phyloP scores from a whole-genome alignment of 345 rosid genomes.

The Viola odorata region DNA sequence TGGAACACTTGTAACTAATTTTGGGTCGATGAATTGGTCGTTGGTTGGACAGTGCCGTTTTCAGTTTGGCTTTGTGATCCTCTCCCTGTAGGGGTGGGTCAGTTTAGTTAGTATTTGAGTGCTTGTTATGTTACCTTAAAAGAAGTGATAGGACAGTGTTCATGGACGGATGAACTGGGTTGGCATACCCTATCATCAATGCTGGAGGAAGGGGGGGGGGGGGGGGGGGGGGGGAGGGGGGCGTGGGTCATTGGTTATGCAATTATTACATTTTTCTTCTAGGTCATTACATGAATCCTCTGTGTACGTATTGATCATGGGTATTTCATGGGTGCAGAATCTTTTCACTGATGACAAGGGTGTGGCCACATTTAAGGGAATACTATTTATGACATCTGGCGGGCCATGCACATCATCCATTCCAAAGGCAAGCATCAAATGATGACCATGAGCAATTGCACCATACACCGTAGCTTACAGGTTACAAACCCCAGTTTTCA shows the following conservation, averaged over 20 bases:
- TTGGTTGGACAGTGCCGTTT: slow-evolving; percentile 5
- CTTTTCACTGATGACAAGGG: slow-evolving; percentile 87
- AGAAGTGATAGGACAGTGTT: not conserved
- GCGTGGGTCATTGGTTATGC: slow-evolving; percentile 1
- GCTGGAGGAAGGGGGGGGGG: too few relatives aligned
- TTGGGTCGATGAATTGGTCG: not conserved
- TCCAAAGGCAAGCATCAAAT: slow-evolving; percentile 73
- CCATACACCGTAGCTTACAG: not conserved
- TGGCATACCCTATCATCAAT: not conserved
- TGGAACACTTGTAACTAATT: not conserved
- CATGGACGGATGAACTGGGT: slow-evolving; percentile 3
- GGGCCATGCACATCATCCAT: slow-evolving; percentile 79
- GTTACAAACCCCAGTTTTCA: not conserved
- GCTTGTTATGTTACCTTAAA: slow-evolving; percentile 3
- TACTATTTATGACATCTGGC: slow-evolving; percentile 86
- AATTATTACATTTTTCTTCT: slow-evolving; percentile 2
- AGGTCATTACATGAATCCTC: slow-evolving; percentile 4
- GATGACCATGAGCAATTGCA: slow-evolving; percentile 13
- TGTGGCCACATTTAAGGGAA: slow-evolving; percentile 85
- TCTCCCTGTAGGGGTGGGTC: not conserved
- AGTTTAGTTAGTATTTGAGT: not conserved
- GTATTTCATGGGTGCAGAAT: slow-evolving; percentile 46
- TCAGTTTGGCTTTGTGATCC: not conserved
- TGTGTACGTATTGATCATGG: slow-evolving; percentile 3
- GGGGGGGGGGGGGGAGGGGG: too few relatives aligned